These are phyloP conservation scores for Candida boidinii DNA, from an alignment of 805 yeast species.

Conservation along the genomic window DNA sequence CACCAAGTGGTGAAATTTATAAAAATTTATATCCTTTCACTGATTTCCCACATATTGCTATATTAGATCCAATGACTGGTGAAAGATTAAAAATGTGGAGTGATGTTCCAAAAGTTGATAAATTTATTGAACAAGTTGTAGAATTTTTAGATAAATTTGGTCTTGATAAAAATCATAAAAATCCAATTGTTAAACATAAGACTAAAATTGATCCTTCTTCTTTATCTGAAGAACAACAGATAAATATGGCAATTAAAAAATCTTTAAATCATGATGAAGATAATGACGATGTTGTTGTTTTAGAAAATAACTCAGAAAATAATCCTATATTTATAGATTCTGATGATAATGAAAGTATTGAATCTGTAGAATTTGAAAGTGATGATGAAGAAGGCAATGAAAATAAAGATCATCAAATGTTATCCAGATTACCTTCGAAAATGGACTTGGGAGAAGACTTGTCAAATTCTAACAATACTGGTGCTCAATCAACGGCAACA, in stretches of 20 bases:
- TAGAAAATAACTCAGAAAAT: constrained; percentile 8
- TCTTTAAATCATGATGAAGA: constrained; percentile 35
- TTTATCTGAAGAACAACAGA: constrained; percentile 76
- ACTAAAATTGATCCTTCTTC: constrained; percentile 52
- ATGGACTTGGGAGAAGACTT: neutral
- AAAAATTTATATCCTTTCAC: constrained; percentile 62
- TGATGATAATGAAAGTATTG: constrained; percentile 9
- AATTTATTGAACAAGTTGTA: constrained; percentile 60
- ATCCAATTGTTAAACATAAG: constrained; percentile 59
- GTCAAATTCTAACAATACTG: neutral
- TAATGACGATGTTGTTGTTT: constrained; percentile 20
- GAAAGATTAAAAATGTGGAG: constrained; percentile 77
- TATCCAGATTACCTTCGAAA: no score
- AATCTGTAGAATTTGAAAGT: constrained; percentile 5
- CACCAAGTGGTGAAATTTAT: constrained; percentile 66
- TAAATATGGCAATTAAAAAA: constrained; percentile 64
- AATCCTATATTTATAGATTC: constrained; percentile 14
- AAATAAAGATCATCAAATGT: constrained; percentile 3
- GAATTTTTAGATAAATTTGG: constrained; percentile 63
- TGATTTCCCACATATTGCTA: constrained; percentile 80
- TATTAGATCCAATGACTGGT: constrained; percentile 92
- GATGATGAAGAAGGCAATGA: constrained; percentile 17
- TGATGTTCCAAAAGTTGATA: constrained; percentile 50
- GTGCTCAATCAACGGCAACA: constrained; percentile 1
- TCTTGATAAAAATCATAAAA: constrained; percentile 50